Base-by-base conservation (phyloP, 2,329 filamentous ascomycete species). In the Fusarium oligoseptatum region DNA sequence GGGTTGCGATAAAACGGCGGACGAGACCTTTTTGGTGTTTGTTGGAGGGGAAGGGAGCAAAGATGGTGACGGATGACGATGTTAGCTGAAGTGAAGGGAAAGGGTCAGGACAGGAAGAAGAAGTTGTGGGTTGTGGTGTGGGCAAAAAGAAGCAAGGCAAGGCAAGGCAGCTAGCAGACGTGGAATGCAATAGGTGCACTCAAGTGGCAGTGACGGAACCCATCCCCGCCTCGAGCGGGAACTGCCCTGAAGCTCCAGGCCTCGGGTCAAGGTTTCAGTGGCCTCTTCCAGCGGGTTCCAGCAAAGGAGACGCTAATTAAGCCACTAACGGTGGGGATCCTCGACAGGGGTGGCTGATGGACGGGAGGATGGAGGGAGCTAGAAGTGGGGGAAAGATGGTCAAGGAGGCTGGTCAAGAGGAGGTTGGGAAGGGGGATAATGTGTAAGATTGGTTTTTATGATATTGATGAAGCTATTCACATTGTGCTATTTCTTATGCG, bases 201-300 rank as follows among this genome's bases (percentile, higher is more conserved):
- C 6, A 15, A 48, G 22, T 48, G 43, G 43, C 43, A 56, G 32
- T 75, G 72, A 75, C 72, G 69, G 64, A 75, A 45, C 61, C 65
- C 63, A 64, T 56, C 69, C 72, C 72, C 72, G 66, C 72, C 74
- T 75, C 64, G 20, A 22, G 32, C 50, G 50, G 43, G 43, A 62
- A 32, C 60, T 72, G 72, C 52, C 69, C 72, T 73, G 64, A 75
- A 75, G 72, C 69, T 75, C 60, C 58, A 74, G 60, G 60, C 57
- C 71, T 37, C 10, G 52, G 72, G 66, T 50, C 69, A 64, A 29
- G 72, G 69, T 70, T 73, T 75, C 43, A 67, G 69, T 64, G 61
- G 56, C 58, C 8, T 5, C 37, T 52, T 73, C 50, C 61, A 71
- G 72, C 27, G 37, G 32, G 50, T 41, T 72, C 60, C 43, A 74